Base-by-base conservation (phyloP, 2,329 filamentous ascomycete genomes). In the Graphiopsis chlorocephala region DNA sequence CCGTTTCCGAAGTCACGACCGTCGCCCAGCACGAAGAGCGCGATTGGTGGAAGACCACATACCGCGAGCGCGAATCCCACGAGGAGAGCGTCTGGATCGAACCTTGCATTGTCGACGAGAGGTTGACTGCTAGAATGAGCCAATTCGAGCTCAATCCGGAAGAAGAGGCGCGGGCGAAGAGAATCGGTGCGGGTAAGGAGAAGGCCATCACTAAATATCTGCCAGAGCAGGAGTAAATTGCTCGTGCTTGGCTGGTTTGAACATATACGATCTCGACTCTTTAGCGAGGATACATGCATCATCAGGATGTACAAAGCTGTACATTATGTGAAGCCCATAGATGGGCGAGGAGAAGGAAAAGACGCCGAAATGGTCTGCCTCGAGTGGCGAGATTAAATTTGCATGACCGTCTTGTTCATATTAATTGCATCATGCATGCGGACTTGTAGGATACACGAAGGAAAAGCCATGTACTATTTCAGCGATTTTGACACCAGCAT, bases 31-130 rank as follows among this genome's bases (percentile, higher is more conserved):
- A 87, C 38, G 93, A 95, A 79, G 92, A 97, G 79, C 79, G 78
- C 52, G 87, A 94, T 75, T 97, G 93, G 93, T 88, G 90, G 76
- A 96, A 96, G 79, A 88, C 85, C n/a, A 85, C 88, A 6, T 88
- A 86, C 78, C 75, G 76, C 48, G 76, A 79, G 73, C 73, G 84
- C 74, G 74, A 80, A 72, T 78, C 84, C 75, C 71, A 79, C 73
- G 81, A 84, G 61, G 76, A 81, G 60, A 86, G 85, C 71, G 88
- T 93, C 58, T 97, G 92, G 91, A 77, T 90, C 10, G 86, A 89
- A 62, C 85, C 88, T 12, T 81, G 97, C 61, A 87, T 90, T 2
- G 75, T 97, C 11, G 93, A 99, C 75, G 79, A 86, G 14, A 85
- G 93, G 42, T 88, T 97, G 67, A 86, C 85, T 5, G 83, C 84